Base-by-base conservation (phyloP, 352 stramenopile genomes). In the Phytophthora citricola region DNA sequence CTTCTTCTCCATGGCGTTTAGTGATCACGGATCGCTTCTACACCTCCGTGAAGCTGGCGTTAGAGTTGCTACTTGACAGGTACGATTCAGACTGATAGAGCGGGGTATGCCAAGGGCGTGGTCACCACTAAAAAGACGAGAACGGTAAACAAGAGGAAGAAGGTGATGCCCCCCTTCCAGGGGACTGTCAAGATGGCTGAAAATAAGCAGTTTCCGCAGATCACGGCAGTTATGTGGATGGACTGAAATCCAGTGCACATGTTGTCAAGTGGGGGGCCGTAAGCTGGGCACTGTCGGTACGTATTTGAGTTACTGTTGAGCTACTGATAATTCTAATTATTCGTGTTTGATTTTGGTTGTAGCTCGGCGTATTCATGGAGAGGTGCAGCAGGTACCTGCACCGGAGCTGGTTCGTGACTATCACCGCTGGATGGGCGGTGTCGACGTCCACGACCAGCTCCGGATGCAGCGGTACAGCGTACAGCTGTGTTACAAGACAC, bases 201-300 rank as follows among this genome's bases (percentile, higher is more conserved):
- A 40, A 40, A 40, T 7, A 17, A 15, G 34, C 34, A 40, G 10
- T 17, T 40, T 15, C 34, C 34, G 7, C 34, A 40, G 9, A 15
- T 40, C 14, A 20, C 17, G 17, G 17, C 17, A 20, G 17, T 20
- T 20, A 20, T 20, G 17, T 20, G 17, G 17, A 20, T 20, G 17
- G 17, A 20, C 17, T 20, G 17, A 20, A 20, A 20, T 20, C 17
- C 17, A 20, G 17, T 20, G 17, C 17, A 20, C 17, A 20, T 20
- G 17, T 20, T 20, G 17, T 20, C 17, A 20, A 20, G 48, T 48
- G 34, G 49, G 49, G 2, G 60, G 48, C n/a, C 17, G 40, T 10
- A 3, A 27, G 15, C 11, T 15, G 4, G 31, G 7, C n/a, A 66
- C 58, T 12, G 49, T 66, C 26, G 48, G 58, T 66, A 66, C 39